Evolutionary conservation across 164 flowering plant genomes (phyloP), one percentile per base, ranked within the genome.

Genomic region (Buxus sempervirens): DNA sequence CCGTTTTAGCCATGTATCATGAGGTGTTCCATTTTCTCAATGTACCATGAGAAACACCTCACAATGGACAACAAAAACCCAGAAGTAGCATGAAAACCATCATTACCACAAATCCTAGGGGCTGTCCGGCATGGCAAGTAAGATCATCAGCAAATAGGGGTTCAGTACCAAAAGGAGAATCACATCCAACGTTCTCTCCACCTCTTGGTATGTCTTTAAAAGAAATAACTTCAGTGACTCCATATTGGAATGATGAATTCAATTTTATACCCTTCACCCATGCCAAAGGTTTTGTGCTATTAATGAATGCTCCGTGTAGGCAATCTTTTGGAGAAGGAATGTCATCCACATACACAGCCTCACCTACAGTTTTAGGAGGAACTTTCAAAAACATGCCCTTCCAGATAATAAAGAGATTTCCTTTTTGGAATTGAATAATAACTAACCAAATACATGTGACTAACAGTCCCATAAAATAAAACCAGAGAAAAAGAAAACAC

Each of bases 271-370:
- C 73, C 66, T 83, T 94, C 26, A 94, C 78, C 56, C 83, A 65
- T 67, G 96, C 97, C 72, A 86, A 75, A 68, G 97, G 90, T 79
- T 73, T 82, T 21, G 85, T 88, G 83, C 96, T 90, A 61, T 73
- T 88, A 58, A 91, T 80, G 75, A 91, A 86, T 76, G 97, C 88
- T 64, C 96, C 98, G 67, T 91, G 60, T 9, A 94, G 81, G 77
- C 97, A 94, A 68, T 84, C 82, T 62, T 77, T 70, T 14, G 95
- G 96, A 71, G 96, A 83, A 66, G 97, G 92, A 79, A 94, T 87
- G 77, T 94, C 98, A 78, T 94, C 96, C 56, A 94, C 95, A 78
- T 55, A 94, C 8, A 90, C 82, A 60, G 98, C 98, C 79, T 94
- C 98, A 72, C 98, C 97, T 94, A 66, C 62, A 78, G 65, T 69